Base-by-base conservation (phyloP, 345 rosid genomes). In the Citrus inodora region DNA sequence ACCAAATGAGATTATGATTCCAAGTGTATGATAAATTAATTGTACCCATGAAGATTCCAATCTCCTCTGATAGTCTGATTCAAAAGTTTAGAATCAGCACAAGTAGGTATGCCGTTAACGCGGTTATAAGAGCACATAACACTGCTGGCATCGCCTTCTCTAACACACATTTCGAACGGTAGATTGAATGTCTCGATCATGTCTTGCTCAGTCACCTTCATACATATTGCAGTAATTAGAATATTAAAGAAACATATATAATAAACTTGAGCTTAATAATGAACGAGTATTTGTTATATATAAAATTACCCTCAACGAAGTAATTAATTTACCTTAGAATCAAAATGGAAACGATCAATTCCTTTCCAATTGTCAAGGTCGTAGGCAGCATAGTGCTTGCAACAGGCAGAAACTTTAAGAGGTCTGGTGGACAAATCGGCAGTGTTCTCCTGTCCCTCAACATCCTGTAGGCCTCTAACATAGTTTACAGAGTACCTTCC, bases 31-130 rank as follows among this genome's bases (percentile, higher is more conserved):
- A 19, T 42, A 16, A 53, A 22, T 13, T 2, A 46, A 24, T 9
- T 58, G 2, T 80, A 83, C 90, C 94, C 94, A 33, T 87, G 87
- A 5, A 90, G 87, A 72, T 76, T 79, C 94, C 97, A 90, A 8
- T 87, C 81, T 61, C 75, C 83, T 83, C 89, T 78, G 9, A 88
- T 75, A 0, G 79, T 85, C 10, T 86, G 78, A 25, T 76, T 83
- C 64, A 88, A 58, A 4, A 88, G 83, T 58, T 81, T 78, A 0
- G 84, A 77, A 74, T 88, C 91, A 30, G 89, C 85, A 48, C 91
- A 88, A 5, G 88, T 80, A 2, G 91, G 91, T 25, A 86, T 70
- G 21, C 85, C 89, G 53, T 88, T 85, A 14, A 86, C 86, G 0
- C 80, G 76, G 61, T 86, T 88, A 40, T 83, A 88, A 38, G 91